Evolutionary conservation across 306 rosid genomes (phyloP).

Genomic region (Citrullus colocynthis): DNA sequence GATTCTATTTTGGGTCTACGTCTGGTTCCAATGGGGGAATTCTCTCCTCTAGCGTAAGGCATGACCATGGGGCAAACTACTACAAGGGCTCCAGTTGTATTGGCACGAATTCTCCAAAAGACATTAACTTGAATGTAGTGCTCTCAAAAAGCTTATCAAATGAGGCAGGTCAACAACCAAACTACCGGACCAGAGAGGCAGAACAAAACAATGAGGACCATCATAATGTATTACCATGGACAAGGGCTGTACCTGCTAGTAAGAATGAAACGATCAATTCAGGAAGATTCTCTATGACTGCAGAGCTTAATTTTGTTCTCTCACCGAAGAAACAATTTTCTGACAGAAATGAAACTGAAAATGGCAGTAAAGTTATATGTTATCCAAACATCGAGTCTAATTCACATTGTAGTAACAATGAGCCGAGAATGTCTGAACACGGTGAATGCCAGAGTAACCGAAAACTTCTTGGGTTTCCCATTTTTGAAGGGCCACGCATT

Average conservation of each 20-base stretch:
- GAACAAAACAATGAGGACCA: slow-evolving; percentile 39
- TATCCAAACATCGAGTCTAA: slow-evolving; percentile 25
- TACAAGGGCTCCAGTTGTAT: slow-evolving; percentile 34
- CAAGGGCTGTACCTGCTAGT: slow-evolving; percentile 32
- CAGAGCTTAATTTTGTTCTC: slow-evolving; percentile 29
- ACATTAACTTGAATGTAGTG: slow-evolving; percentile 54
- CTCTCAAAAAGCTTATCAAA: slow-evolving; percentile 42
- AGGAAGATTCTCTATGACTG: slow-evolving; percentile 21
- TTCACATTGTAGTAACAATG: slow-evolving; percentile 31
- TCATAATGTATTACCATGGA: slow-evolving; percentile 56
- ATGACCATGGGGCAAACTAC: slow-evolving; percentile 31
- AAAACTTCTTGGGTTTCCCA: slow-evolving; percentile 16
- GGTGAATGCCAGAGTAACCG: slow-evolving; percentile 27
- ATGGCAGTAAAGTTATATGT: slow-evolving; percentile 22
- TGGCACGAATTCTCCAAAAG: slow-evolving; percentile 40
- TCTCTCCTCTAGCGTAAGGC: slow-evolving; percentile 41
- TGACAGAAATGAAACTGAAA: slow-evolving; percentile 28
- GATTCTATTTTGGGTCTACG: slow-evolving; percentile 45
- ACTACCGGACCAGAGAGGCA: slow-evolving; percentile 24
- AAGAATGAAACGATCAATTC: slow-evolving; percentile 33
- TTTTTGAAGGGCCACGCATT: slow-evolving; percentile 5
- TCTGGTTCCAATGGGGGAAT: slow-evolving; percentile 44
- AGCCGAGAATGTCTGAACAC: slow-evolving; percentile 27
- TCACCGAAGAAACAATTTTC: slow-evolving; percentile 19
- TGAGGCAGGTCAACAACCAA: slow-evolving; percentile 19